Evolutionary conservation across 2,329 filamentous ascomycete species (phyloP).

Genomic region (Diaporthe sp.): DNA sequence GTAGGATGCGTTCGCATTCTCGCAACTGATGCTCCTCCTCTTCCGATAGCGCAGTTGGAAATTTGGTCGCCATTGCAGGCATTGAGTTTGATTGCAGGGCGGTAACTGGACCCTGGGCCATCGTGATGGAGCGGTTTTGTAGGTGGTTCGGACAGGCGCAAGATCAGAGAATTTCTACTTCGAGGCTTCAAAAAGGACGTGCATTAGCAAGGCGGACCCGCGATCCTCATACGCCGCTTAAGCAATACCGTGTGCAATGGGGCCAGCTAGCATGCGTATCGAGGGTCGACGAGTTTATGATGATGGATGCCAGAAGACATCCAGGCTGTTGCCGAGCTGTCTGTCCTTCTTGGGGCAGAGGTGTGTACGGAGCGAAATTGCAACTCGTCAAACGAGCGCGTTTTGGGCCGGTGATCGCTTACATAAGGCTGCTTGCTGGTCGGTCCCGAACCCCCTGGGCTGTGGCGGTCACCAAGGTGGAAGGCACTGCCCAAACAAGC

Average conservation of each 20-base stretch:
- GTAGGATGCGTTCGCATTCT: constrained; percentile 84
- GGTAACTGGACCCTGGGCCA: constrained; percentile 37
- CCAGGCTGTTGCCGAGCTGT: constrained; percentile 11
- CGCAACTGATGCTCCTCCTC: constrained; percentile 67
- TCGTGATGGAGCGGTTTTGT: constrained; percentile 26
- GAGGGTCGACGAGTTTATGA: neutral
- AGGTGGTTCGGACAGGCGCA: constrained; percentile 16
- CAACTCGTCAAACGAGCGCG: neutral
- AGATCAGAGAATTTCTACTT: constrained; percentile 26
- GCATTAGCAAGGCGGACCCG: constrained; percentile 25
- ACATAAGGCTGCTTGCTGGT: neutral
- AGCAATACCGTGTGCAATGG: constrained; percentile 4
- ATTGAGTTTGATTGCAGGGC: constrained; percentile 25
- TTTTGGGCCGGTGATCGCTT: constrained; percentile 9
- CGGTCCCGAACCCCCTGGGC: neutral
- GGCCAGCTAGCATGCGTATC: constrained; percentile 17
- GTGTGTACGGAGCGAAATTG: constrained; percentile 19
- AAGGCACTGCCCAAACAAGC: neutral
- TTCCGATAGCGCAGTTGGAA: constrained; percentile 46
- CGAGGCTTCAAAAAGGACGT: constrained; percentile 10
- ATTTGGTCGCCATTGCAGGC: constrained; percentile 22
- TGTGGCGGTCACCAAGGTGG: neutral
- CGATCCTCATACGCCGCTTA: constrained; percentile 11
- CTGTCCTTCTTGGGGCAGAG: neutral
- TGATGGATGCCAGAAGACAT: constrained; percentile 10